A percentile compares a stretch with the other conserved stretches of the same genome.
phyloP scores from a whole-genome alignment of 2,329 filamentous ascomycete species.

The Graphilbum ipis-grandicollis region DNA sequence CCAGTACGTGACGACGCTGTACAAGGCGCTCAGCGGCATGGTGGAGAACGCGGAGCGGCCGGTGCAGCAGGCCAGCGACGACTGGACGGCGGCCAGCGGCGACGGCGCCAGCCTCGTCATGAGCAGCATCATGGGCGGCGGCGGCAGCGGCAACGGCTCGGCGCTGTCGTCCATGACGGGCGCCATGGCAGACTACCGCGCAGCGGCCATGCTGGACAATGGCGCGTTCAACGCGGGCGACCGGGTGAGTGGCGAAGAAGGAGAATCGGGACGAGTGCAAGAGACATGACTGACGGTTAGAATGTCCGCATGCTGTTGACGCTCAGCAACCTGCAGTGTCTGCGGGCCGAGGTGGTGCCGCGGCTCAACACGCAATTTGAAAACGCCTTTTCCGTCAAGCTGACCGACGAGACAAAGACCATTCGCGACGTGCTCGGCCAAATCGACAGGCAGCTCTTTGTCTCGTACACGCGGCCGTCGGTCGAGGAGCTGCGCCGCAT shows the following conservation, averaged over 20 bases:
- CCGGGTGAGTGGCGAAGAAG: constrained; percentile 24
- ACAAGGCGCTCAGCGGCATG: constrained; percentile 87
- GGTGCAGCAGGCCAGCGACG: constrained; percentile 44
- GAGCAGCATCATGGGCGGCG: too few species aligned
- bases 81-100: constrained; percentile 32
- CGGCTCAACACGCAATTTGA: constrained; percentile 87
- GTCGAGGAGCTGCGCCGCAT: constrained; percentile 50
- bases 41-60: constrained; percentile 86
- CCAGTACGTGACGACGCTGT: constrained; percentile 85
- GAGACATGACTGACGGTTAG: constrained; percentile 22
- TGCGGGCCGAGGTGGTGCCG: constrained; percentile 69
- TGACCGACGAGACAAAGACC: constrained; percentile 84
- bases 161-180: constrained; percentile 4
- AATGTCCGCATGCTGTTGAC: constrained; percentile 89
- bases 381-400: constrained; percentile 79
- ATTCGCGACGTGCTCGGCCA: constrained; percentile 81
- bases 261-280: too few species aligned
- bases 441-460: constrained; percentile 81
- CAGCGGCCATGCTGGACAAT: constrained; percentile 20
- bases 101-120: constrained; percentile 4
- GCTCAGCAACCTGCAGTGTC: constrained; percentile 73
- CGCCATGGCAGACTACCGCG: constrained; percentile 9
- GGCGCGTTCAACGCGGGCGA: constrained; percentile 37
- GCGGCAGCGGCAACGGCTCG: background rate
- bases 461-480: constrained; percentile 72